Percentiles rank a stretch among this genome's conserved stretches.
phyloP scores from a whole-genome alignment of 1,139 yeast genomes.

The Lodderomyces elongisporus region DNA sequence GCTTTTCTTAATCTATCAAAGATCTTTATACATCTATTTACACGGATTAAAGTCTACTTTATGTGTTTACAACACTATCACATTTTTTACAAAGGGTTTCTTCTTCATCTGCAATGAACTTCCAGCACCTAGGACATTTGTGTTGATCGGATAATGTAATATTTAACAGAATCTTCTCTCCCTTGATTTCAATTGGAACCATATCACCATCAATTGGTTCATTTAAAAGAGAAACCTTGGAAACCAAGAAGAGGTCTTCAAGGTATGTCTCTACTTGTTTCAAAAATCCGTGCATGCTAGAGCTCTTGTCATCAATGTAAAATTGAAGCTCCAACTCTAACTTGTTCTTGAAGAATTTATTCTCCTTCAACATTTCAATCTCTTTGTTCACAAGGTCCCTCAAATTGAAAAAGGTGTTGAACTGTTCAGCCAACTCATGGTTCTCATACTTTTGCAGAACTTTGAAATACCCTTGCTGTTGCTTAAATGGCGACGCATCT shows the following conservation, averaged over 20 bases:
- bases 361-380: slow-evolving; percentile 29
- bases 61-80: slow-evolving; percentile 26
- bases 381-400: slow-evolving; percentile 45
- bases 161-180: slow-evolving; percentile 6
- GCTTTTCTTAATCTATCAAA: too few relatives aligned
- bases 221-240: slow-evolving; percentile 39
- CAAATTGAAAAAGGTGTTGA: slow-evolving; percentile 40
- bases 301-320: slow-evolving; percentile 13
- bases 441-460: slow-evolving; percentile 25
- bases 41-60: slow-evolving; percentile 2
- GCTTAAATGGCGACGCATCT: slow-evolving; percentile 49
- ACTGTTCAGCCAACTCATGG: slow-evolving; percentile 31
- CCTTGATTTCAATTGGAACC: slow-evolving; percentile 4
- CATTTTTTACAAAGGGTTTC: slow-evolving; percentile 67
- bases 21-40: slow-evolving; percentile 2
- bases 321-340: slow-evolving; percentile 54
- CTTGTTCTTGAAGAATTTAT: slow-evolving; percentile 52
- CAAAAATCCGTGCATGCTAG: slow-evolving; percentile 13
- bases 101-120: slow-evolving; percentile 49
- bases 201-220: slow-evolving; percentile 13
- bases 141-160: slow-evolving; percentile 18
- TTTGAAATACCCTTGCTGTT: slow-evolving; percentile 27
- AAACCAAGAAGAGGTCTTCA: slow-evolving; percentile 64
- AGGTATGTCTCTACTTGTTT: slow-evolving; percentile 24
- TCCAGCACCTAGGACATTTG: slow-evolving; percentile 97